Evolutionary conservation across 805 yeast genomes (phyloP).

Genomic region (Cyberlindnera xishuangbannaensis): DNA sequence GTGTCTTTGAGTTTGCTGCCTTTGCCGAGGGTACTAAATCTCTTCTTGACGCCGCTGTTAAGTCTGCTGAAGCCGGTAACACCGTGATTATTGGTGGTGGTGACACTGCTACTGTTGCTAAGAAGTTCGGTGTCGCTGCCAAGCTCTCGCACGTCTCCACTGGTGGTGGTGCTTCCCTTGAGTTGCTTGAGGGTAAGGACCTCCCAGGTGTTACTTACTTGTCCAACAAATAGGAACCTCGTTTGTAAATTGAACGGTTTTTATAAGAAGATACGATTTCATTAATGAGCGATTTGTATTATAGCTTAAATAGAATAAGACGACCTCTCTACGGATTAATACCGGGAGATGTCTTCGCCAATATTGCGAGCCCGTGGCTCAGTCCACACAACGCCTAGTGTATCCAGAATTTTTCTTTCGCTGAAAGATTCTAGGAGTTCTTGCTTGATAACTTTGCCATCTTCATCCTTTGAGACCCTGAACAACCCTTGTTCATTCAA

Average conservation of each 20-base stretch:
- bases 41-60: constrained; percentile 81
- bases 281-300: no score
- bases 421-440: constrained; percentile 36
- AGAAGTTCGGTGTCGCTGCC: constrained; percentile 95
- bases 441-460: constrained; percentile 4
- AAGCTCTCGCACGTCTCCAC: constrained; percentile 97
- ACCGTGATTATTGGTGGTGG: constrained; percentile 97
- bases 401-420: constrained; percentile 40
- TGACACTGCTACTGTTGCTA: constrained; percentile 98
- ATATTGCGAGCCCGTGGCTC: constrained; percentile 25
- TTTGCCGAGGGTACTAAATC: constrained; percentile 91
- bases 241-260: neutral
- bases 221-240: constrained; percentile 53
- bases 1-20: constrained; percentile 95
- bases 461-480: constrained; percentile 10
- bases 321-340: neutral
- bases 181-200: constrained; percentile 96
- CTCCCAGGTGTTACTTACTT: constrained; percentile 97
- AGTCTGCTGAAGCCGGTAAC: constrained; percentile 80
- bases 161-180: constrained; percentile 99
- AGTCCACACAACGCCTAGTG: constrained; percentile 33
- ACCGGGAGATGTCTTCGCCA: constrained; percentile 15
- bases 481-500: constrained; percentile 42
- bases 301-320: no score
- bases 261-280: no score